Conservation (phyloP, 169 alveolate genomes). For the Cryptosporidium sp. region DNA sequence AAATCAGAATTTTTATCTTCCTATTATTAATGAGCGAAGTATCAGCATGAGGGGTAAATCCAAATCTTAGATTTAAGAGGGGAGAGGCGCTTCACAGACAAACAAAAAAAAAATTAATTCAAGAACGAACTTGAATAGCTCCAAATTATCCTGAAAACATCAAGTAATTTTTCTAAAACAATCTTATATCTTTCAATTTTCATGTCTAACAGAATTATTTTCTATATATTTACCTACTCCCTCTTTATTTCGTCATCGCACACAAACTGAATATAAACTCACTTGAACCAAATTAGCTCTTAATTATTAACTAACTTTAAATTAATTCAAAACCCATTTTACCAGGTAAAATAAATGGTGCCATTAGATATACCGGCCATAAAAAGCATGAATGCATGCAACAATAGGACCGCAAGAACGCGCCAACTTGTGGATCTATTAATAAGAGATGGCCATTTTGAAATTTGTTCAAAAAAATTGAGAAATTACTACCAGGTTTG, state of each 20-base stretch:
- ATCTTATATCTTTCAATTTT: no score
- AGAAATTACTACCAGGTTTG: neutral
- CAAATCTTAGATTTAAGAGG: conserved; percentile 23
- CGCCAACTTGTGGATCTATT: conserved; percentile 24
- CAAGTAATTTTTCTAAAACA: no score
- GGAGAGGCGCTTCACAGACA: conserved; percentile 5
- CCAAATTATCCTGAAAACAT: neutral
- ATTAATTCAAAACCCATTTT: no score
- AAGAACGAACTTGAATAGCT: neutral
- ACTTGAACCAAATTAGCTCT: no score
- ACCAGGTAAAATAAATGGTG: neutral
- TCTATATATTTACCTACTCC: neutral
- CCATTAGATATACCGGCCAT: neutral
- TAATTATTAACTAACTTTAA: no score
- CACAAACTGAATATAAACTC: neutral
- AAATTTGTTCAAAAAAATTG: neutral
- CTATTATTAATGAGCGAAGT: neutral
- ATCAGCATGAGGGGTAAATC: neutral
- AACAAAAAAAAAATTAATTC: neutral
- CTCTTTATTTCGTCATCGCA: neutral
- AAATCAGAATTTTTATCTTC: conserved; percentile 6
- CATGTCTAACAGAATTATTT: no score
- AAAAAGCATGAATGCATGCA: neutral
- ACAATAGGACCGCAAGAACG: neutral
- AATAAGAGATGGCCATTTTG: neutral